Percentiles rank a stretch among this genome's conserved stretches.
phyloP scores from a whole-genome alignment of 129 eudicot genomes.

The Logfia minima region DNA sequence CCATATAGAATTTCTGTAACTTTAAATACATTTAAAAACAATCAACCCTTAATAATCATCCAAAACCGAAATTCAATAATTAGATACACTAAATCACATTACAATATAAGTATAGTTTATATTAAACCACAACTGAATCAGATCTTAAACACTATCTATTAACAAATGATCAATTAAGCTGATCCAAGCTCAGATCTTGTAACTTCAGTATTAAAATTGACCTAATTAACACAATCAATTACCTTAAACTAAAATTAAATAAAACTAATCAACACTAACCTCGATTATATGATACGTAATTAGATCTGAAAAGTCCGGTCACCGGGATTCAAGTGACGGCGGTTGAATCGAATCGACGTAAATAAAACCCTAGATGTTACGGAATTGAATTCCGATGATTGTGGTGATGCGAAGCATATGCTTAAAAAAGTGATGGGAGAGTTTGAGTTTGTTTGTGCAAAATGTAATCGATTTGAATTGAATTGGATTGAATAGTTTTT shows the following conservation, averaged over 20 bases:
- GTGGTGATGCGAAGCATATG: constrained; percentile 31
- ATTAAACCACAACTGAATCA: constrained; percentile 22
- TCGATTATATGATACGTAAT: constrained; percentile 16
- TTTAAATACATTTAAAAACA: background rate
- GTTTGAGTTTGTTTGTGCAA: constrained; percentile 18
- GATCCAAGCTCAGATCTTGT: constrained; percentile 35
- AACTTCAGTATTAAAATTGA: constrained; percentile 10
- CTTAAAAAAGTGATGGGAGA: constrained; percentile 12
- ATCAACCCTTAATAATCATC: background rate
- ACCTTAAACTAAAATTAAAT: background rate
- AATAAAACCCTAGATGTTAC: constrained; percentile 34
- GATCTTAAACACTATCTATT: constrained; percentile 22
- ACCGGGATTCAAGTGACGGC: constrained; percentile 26
- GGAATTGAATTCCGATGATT: background rate
- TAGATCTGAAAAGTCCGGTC: constrained; percentile 35
- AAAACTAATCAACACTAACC: constrained; percentile 18
- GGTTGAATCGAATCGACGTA: constrained; percentile 27
- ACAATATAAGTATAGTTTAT: background rate
- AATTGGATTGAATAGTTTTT: background rate
- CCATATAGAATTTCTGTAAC: background rate
- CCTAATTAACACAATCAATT: constrained; percentile 3
- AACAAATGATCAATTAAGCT: constrained; percentile 3
- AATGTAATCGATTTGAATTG: constrained; percentile 22
- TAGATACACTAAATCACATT: background rate
- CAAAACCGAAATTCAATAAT: background rate